Evolutionary conservation across 2,329 filamentous ascomycete genomes (phyloP), one percentile per base, ranked within the genome.

Genomic region (Coccinonectria pachysandricola): DNA sequence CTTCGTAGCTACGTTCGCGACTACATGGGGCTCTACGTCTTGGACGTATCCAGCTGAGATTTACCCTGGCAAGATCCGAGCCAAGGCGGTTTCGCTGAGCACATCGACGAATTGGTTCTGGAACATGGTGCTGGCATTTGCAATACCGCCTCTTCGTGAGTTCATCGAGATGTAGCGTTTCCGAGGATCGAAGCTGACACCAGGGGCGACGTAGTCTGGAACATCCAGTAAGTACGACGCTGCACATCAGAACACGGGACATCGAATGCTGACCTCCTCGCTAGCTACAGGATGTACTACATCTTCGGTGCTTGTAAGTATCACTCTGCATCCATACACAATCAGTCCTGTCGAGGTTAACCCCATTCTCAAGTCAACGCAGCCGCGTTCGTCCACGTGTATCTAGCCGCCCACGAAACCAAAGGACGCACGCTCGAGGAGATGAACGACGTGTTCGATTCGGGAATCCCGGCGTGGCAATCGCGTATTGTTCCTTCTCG

Each of bases 371-470:
- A 22, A 46, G 41, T 85, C 60, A 81, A 79, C 48, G 65, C 65
- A 1, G 62, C 64, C 5, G 79, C 80, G 43, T 74, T 75, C 20
- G 49, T 85, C 26, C 79, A 85, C 49, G 74, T 81, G 45, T 71
- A 71, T 49, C 62, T 86, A 37, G 46, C 60, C 12, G 59, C 60
- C 1, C 78, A 77, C 0, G 65, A 84, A 54, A 85, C 79, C 0
- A 71, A 74, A 35, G 79, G 79, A 8, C 81, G 75, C 54, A 79
- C 78, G 0, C 68, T 87, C 1, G 81, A 87, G 46, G 79, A 87
- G 48, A 76, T 85, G 51, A 79, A 82, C 38, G 71, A 71, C 9
- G 75, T 86, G 37, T 87, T 87, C 48, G 63, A 71, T 39, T 63
- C 65, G 6, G 69, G 68, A 1, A 47, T 61, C 2, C 68, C 66